Conservation (phyloP, 2,329 filamentous ascomycete species). For the Fusarium nurragi region DNA sequence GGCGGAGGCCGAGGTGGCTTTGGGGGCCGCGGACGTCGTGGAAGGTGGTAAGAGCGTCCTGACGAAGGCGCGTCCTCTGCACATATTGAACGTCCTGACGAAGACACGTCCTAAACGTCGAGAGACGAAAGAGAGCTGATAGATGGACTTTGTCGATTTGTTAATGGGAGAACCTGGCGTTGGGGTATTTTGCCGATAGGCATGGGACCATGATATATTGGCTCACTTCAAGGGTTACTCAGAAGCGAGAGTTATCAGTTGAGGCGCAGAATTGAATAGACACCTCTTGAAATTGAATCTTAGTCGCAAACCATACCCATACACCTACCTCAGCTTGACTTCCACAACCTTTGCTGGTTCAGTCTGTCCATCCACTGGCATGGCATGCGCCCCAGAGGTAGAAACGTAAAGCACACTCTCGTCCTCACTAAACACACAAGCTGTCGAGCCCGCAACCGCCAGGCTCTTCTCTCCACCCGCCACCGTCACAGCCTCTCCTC, state of each 20-base stretch:
- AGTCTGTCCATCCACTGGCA: slow-evolving; percentile 30
- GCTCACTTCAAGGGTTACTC: slow-evolving; percentile 20
- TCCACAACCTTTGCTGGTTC: slow-evolving; percentile 36
- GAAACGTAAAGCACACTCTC: slow-evolving; percentile 28
- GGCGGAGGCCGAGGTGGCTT: slow-evolving; percentile 50
- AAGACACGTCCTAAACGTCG: too few relatives aligned
- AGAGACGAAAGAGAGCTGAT: neutral
- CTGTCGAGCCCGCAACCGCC: slow-evolving; percentile 27
- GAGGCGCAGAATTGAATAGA: slow-evolving; percentile 12
- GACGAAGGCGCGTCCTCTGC: neutral
- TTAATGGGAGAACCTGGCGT: slow-evolving; percentile 42
- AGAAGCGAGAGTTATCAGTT: slow-evolving; percentile 6
- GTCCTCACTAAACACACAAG: slow-evolving; percentile 20
- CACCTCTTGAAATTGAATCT: slow-evolving; percentile 1
- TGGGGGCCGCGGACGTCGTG: slow-evolving; percentile 43
- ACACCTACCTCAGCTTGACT: slow-evolving; percentile 7
- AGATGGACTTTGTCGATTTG: slow-evolving; percentile 32
- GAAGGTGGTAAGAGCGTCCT: slow-evolving; percentile 32
- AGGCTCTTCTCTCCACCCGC: slow-evolving; percentile 14
- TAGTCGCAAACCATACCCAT: neutral
- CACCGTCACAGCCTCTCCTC: slow-evolving; percentile 4
- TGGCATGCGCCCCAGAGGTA: slow-evolving; percentile 25
- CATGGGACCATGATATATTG: slow-evolving; percentile 38
- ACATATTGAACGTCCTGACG: neutral
- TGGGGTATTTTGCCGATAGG: slow-evolving; percentile 37